Evolutionary conservation across 1,284 basidiomycete genomes (phyloP), one percentile per base, ranked within the genome.

Genomic region (Trichosporon sp.): DNA sequence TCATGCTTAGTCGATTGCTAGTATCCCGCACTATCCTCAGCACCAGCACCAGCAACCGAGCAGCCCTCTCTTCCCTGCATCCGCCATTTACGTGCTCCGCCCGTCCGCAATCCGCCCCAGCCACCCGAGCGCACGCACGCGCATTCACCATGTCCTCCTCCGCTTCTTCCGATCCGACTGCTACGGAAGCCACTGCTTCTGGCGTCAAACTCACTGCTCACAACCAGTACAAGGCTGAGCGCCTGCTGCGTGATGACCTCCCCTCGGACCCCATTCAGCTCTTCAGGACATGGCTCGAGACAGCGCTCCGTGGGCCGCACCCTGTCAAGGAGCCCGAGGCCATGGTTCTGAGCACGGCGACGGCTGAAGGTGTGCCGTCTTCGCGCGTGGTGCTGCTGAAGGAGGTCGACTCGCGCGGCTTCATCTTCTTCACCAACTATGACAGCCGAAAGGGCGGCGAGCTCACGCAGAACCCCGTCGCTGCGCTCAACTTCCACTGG

Each of bases 341-440:
- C 8, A 90, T 96, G 87, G 85, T 88, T 4, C 78, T 97, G 60
- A 89, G 89, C 52, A 96, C 94, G 52, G 85, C 87, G n/a, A 86
- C 88, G 0, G 72, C 85, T 9, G 68, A 78, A 0, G 90, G 89
- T 49, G 85, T 92, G 65, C 95, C 95, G 16, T 93, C 91, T 11
- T 86, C 90, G 3, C 88, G 95, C 67, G 85, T 92, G 74, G 95
- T 98, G 58, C 87, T 98, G 68, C 87, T 98, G 74, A 98, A 97
- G 80, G 86, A 92, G 73, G 86, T 92, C 72, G 91, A 95, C 81
- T 75, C 83, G 25, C 85, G 83, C 58, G 94, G 95, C 36, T 97
- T 99, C 81, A 86, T 95, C 61, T 97, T 98, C 82, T 99, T 87
- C 84, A 95, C 94, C 36, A 99, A 99, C 82, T 99, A 99, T 83